phyloP scores from a whole-genome alignment of 352 stramenopile genomes.

The Phytophthora foliorum region DNA sequence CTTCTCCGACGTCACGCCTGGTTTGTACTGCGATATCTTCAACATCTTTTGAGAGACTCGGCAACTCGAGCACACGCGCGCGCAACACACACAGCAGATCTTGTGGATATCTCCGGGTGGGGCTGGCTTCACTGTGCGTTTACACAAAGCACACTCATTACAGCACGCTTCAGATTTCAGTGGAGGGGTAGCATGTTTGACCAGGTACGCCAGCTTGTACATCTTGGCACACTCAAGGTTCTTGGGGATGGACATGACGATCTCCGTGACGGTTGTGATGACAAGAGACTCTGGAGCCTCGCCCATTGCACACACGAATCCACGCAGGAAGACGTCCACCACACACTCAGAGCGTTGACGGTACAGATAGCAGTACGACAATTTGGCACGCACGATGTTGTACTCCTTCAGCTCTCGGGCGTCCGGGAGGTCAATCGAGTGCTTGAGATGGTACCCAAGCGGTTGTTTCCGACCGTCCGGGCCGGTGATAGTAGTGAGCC shows the following conservation, averaged over 20 bases:
- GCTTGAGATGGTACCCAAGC: slow-evolving; percentile 68
- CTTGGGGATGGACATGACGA: slow-evolving; percentile 63
- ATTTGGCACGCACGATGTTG: slow-evolving; percentile 52
- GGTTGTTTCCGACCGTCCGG: slow-evolving; percentile 40
- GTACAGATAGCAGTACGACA: slow-evolving; percentile 70
- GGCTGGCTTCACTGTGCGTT: slow-evolving; percentile 21
- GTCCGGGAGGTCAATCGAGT: slow-evolving; percentile 61
- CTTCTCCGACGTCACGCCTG: slow-evolving; percentile 26
- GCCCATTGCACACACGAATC: slow-evolving; percentile 55
- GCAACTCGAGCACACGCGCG: slow-evolving; percentile 34
- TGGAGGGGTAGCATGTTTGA: slow-evolving; percentile 25
- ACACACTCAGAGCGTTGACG: slow-evolving; percentile 49
- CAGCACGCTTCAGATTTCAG: neutral
- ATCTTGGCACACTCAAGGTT: slow-evolving; percentile 58
- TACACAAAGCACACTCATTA: slow-evolving; percentile 20
- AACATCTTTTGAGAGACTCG: slow-evolving; percentile 30
- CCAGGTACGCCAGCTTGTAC: slow-evolving; percentile 51
- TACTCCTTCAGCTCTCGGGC: slow-evolving; percentile 38
- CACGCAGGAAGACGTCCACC: slow-evolving; percentile 58
- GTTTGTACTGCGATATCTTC: slow-evolving; percentile 27
- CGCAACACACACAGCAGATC: slow-evolving; percentile 39
- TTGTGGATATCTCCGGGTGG: slow-evolving; percentile 24
- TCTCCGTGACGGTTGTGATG: slow-evolving; percentile 57
- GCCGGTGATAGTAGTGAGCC: slow-evolving; percentile 41
- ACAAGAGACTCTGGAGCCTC: slow-evolving; percentile 58